These are phyloP conservation scores for Eutypa lata DNA, from an alignment of 2,329 filamentous ascomycete species.

Conservation along the genomic window DNA sequence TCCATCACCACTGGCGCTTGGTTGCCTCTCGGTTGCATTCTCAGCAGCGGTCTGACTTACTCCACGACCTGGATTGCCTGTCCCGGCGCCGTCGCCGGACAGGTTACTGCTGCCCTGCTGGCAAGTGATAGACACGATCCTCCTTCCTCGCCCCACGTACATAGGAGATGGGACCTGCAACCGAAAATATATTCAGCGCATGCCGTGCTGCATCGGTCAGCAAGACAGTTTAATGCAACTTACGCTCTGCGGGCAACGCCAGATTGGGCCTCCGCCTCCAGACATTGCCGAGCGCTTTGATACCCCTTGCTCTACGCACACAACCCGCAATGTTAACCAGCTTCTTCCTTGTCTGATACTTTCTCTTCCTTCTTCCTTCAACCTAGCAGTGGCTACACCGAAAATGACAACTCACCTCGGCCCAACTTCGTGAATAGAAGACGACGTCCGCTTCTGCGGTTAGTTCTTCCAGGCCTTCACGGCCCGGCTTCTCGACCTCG, in stretches of 20 bases:
- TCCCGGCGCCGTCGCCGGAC: constrained; percentile 38
- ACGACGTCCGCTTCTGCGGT: constrained; percentile 64
- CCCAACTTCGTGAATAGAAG: constrained; percentile 73
- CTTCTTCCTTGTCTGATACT: neutral
- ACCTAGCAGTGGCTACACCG: constrained; percentile 2
- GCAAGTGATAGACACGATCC: constrained; percentile 43
- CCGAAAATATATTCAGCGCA: constrained; percentile 19
- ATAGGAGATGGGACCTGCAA: constrained; percentile 36
- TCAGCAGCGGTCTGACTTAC: constrained; percentile 35
- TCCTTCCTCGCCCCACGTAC: constrained; percentile 43
- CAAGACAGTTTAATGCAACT: constrained; percentile 22
- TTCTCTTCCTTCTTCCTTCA: constrained; percentile 5
- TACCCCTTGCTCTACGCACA: constrained; percentile 26
- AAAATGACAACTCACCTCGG: constrained; percentile 48
- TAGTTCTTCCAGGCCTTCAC: constrained; percentile 56
- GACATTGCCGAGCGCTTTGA: constrained; percentile 25
- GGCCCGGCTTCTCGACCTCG: constrained; percentile 68
- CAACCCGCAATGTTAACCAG: constrained; percentile 7
- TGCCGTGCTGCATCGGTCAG: constrained; percentile 19
- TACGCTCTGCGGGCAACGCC: constrained; percentile 29
- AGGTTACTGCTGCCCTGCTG: constrained; percentile 34
- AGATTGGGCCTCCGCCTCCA: constrained; percentile 26
- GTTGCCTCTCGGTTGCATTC: neutral
- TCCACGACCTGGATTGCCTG: constrained; percentile 50
- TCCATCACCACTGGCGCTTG: neutral